Base-by-base conservation (phyloP, 2,329 filamentous ascomycete species). In the Colletotrichum acutatum region DNA sequence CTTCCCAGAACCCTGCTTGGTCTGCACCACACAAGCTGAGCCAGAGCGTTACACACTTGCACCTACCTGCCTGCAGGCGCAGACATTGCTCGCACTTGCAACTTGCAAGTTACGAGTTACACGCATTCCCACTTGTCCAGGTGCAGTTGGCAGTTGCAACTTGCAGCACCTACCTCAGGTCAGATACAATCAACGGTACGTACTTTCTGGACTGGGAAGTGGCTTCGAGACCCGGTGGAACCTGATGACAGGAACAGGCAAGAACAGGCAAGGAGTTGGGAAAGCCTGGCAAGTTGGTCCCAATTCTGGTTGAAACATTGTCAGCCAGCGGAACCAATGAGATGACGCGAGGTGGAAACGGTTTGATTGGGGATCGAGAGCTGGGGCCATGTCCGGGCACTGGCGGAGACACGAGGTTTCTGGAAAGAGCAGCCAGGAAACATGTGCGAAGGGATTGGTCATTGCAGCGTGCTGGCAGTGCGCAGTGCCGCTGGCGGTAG, bases 231-330 rank as follows among this genome's bases (percentile, higher is more conserved):
- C 22, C 11, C 3, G 37, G 57, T 63, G 65, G 52, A 26, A 22
- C 53, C 42, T 58, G 24, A 30, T 68, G 69, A 24, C 58, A 72
- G 37, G 69, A 68, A 72, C 69, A 24, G 61, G 22, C 22, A 64
- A n/a, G 28, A 34, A 54, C 61, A 46, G 52, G 70, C 37, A 58
- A 54, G 37, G 16, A 37, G 52, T 46, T 67, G 52, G 70, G 53
- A 54, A 12, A 12, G 32, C 32, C 32, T 34, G 4, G 32, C 11
- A 34, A 46, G 54, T 53, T 72, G 65, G 69, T 59, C 59, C 66
- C 66, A 72, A 69, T 69, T 72, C 71, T 65, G 22, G 56, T 73
- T 73, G 67, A 73, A 73, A 73, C 71, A 73, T 49, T 66, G 71
- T 60, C 60, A 70, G 46, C 60, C 32, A 24, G 16, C 32, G 22